Base-by-base conservation (phyloP, 768 basidiomycete genomes). In the Terana coerulea region DNA sequence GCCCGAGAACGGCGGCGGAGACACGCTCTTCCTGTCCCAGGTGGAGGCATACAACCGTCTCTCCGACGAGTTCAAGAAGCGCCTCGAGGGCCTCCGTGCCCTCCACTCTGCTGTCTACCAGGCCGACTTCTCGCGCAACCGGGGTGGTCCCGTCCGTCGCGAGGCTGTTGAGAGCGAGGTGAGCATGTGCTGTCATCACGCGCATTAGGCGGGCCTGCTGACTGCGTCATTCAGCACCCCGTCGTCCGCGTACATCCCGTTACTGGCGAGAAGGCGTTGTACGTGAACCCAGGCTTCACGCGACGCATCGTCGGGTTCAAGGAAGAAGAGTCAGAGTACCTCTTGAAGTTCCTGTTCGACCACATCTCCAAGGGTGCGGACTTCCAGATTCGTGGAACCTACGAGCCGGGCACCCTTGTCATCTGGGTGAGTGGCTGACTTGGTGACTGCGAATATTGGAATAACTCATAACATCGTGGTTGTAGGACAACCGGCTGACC, bases 311-410 rank as follows among this genome's bases (percentile, higher is more conserved):
- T 80, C 37, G 80, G 80, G 5, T 79, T 70, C 69, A 77, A 76
- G 53, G 37, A 67, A 9, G 79, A 81, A 55, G 80, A 81, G 59
- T 79, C 77, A 21, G 87, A 85, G 53, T 74, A 72, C 14, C 79
- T 88, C 49, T 66, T 88, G 44, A 81, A 75, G 55, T 80, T 88
- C 69, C 65, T 88, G 51, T 87, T 79, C 59, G 80, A 86, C 59
- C 88, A 90, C 65, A 77, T 93, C 56, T 84, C 85, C 64, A 83
- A 81, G 66, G 84, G 86, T 46, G 75, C 73, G n/a, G 91, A 93
- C 62, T 79, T 84, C 65, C 88, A 92, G 60, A 81, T 81, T 15
- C 80, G 91, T 33, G 74, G 88, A 24, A 81, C 83, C 60, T 93
- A 89, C 89, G 63, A 74, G 44, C 86, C 87, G 1, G 73, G 83